Base-by-base conservation (phyloP, 1,139 yeast species). In the Taphrina populina region DNA sequence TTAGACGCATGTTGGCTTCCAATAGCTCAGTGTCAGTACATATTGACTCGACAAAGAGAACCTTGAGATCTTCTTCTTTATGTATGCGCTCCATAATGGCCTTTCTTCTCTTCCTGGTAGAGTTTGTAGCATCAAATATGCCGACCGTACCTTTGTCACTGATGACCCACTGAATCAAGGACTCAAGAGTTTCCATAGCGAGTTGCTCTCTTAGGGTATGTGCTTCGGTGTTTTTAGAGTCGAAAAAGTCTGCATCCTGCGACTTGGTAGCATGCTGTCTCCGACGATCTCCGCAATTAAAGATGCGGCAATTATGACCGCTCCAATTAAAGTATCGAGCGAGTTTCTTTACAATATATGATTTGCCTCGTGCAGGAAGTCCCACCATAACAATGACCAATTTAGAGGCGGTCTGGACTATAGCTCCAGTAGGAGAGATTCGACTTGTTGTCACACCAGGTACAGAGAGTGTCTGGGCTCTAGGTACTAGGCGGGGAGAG, bases 311-410 rank as follows among this genome's bases (percentile, higher is more conserved):
- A 64, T 84, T 88, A 66, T 88, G 95, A 70, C 88, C 95, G 56
- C 86, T 79, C 95, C 96, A 90, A 70, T 90, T 90, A 65, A 90
- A 73, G 67, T 86, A 90, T 58, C 96, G 72, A 10, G 95, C 83
- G 47, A 90, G 76, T 66, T 90, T 90, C 69, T 88, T 90, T 47
- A 96, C 88, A 62, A 90, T 86, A 68, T 88, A 90, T 4, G 94
- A 84, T 69, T 90, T 90, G 3, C 96, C 96, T 53, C 96, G 76
- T 0, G 96, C 96, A 0, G 96, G 96, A 36, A 88, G 72, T 0
- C 96, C 96, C 11, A 88, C 95, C 95, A 88, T 87, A 23, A 92
- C 95, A 62, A 90, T 88, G 19, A 90, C 95, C 56, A 90, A 73
- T 67, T 87, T 87, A 1, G 49, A 41, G 2, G 45, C 54, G 8